Evolutionary conservation across 805 yeast genomes (phyloP).

Genomic region (Suhomyces canberraensis): DNA sequence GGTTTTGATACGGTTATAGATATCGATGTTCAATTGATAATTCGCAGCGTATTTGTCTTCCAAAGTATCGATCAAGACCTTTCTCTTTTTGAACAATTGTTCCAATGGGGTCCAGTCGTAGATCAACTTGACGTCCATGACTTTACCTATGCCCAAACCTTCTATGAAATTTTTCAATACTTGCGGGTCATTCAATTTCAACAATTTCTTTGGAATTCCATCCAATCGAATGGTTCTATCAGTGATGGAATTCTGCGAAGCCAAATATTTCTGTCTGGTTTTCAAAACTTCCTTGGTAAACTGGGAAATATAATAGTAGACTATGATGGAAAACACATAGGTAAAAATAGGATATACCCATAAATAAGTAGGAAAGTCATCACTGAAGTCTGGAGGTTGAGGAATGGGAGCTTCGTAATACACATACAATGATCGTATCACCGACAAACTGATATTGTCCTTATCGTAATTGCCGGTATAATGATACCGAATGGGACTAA

Average conservation of each 20-base stretch:
- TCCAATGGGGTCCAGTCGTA: slow-evolving; percentile 45
- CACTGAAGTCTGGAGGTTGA: slow-evolving; percentile 25
- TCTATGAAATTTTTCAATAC: slow-evolving; percentile 50
- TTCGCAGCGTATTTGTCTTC: slow-evolving; percentile 42
- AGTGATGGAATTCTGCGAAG: slow-evolving; percentile 56
- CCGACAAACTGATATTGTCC: slow-evolving; percentile 24
- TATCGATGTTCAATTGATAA: slow-evolving; percentile 42
- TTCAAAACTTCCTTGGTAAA: slow-evolving; percentile 49
- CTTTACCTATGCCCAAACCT: slow-evolving; percentile 53
- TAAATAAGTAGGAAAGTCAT: slow-evolving; percentile 42
- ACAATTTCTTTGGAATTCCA: slow-evolving; percentile 49
- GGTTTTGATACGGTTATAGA: slow-evolving; percentile 29
- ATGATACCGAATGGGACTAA: slow-evolving; percentile 38
- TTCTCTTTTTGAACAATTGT: slow-evolving; percentile 33
- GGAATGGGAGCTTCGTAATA: slow-evolving; percentile 5
- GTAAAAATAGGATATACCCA: slow-evolving; percentile 57
- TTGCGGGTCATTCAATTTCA: slow-evolving; percentile 34
- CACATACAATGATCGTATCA: slow-evolving; percentile 4
- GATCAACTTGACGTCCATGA: slow-evolving; percentile 47
- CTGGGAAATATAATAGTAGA: slow-evolving; percentile 42
- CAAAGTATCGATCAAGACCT: slow-evolving; percentile 25
- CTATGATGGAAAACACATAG: slow-evolving; percentile 48
- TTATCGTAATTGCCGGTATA: slow-evolving; percentile 44
- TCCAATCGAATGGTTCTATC: slow-evolving; percentile 57
- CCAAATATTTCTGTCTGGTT: slow-evolving; percentile 55